Percentiles rank a stretch among this genome's conserved stretches.
Conservation (phyloP, 2,329 filamentous ascomycete genomes). For the Penicillium capsulatum region DNA sequence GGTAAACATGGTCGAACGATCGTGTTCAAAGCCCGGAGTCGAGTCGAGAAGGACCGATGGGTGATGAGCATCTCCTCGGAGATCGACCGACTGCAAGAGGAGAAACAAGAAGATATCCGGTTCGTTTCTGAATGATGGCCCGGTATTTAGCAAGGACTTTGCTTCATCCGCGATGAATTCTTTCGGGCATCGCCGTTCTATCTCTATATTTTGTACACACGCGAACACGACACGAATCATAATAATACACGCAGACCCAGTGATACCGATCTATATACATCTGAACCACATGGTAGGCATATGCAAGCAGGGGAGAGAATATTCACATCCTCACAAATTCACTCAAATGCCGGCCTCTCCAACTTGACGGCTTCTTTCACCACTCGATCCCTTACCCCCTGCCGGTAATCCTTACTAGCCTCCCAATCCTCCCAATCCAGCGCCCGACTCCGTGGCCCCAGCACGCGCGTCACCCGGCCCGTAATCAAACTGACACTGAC, state of each 20-base stretch:
- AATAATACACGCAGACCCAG: conserved; percentile 15
- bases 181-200: not conserved
- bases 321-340: too few relatives aligned
- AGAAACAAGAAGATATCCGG: conserved; percentile 48
- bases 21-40: conserved; percentile 62
- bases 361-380: conserved; percentile 37
- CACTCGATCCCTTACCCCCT: conserved; percentile 34
- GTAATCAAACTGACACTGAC: conserved; percentile 70
- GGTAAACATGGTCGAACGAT: conserved; percentile 59
- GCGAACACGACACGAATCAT: conserved; percentile 7
- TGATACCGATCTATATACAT: conserved; percentile 12
- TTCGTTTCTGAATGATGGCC: conserved; percentile 31
- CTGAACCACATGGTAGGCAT: too few relatives aligned
- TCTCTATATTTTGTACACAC: conserved; percentile 1
- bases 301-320: too few relatives aligned
- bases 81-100: conserved; percentile 56
- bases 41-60: conserved; percentile 65
- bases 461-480: conserved; percentile 67
- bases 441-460: conserved; percentile 56
- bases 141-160: conserved; percentile 1
- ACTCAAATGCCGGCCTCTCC: conserved; percentile 22
- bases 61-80: conserved; percentile 62
- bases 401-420: conserved; percentile 30
- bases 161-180: not conserved
- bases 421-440: conserved; percentile 40